Evolutionary conservation across 768 basidiomycete genomes (phyloP).

Genomic region (Daedalea quercina): DNA sequence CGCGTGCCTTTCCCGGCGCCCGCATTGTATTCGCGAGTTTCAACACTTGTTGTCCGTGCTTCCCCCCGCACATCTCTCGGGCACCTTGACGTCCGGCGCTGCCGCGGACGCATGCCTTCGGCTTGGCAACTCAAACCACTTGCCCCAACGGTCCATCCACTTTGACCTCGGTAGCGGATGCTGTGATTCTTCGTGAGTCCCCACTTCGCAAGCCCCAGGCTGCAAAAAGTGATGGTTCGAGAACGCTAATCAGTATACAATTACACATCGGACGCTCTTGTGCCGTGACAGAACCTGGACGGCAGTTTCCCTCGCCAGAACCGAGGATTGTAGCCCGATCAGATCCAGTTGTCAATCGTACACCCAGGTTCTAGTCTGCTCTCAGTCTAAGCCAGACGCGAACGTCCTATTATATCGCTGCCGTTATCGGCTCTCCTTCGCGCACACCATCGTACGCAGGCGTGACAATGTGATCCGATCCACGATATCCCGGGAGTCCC

Average conservation of each 20-base stretch:
- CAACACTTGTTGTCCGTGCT: too few relatives aligned
- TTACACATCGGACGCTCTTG: neutral
- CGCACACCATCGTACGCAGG: neutral
- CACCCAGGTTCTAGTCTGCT: neutral
- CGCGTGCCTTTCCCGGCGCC: too few relatives aligned
- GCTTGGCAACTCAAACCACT: too few relatives aligned
- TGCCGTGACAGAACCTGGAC: neutral
- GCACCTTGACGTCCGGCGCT: too few relatives aligned
- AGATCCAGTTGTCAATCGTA: neutral
- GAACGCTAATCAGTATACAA: neutral
- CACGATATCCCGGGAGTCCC: neutral
- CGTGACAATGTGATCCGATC: neutral
- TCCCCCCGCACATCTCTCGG: too few relatives aligned
- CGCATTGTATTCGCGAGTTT: too few relatives aligned
- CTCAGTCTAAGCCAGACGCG: too few relatives aligned
- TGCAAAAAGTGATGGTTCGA: neutral
- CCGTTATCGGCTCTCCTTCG: neutral
- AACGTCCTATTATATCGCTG: neutral
- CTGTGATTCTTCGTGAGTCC: neutral
- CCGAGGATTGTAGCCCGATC: neutral
- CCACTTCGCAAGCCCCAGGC: neutral
- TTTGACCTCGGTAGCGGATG: too few relatives aligned
- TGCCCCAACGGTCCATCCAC: too few relatives aligned
- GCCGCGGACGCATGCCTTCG: too few relatives aligned
- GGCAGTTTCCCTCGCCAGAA: neutral